phyloP scores from a whole-genome alignment of 768 basidiomycete genomes.

The Epithele typhae region DNA sequence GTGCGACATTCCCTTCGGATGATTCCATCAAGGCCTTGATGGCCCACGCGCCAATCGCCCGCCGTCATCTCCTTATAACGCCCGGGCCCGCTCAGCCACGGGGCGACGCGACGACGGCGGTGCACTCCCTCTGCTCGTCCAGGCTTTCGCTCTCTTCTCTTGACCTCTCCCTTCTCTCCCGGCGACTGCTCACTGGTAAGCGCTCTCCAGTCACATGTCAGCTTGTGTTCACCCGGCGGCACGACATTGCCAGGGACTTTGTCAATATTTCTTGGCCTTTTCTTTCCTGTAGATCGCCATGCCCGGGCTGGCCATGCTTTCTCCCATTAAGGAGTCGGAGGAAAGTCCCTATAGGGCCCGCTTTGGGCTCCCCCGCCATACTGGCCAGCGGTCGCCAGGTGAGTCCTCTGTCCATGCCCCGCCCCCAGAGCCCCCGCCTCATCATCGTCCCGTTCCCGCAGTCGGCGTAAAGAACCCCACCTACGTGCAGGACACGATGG shows the following conservation, averaged over 20 bases:
- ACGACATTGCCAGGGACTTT: too few species aligned
- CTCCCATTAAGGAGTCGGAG: slow-evolving; percentile 13
- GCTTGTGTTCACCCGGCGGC: not conserved
- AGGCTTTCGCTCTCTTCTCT: not conserved
- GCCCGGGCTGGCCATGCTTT: slow-evolving; percentile 11
- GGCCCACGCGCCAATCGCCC: not conserved
- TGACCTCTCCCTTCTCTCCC: too few species aligned
- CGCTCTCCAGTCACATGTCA: too few species aligned
- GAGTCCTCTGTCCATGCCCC: not conserved
- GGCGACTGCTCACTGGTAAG: too few species aligned
- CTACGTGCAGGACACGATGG: slow-evolving; percentile 5
- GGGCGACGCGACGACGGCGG: too few species aligned
- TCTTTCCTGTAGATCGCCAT: not conserved
- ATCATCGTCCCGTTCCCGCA: too few species aligned
- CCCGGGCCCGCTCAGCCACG: too few species aligned
- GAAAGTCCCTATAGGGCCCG: slow-evolving; percentile 8
- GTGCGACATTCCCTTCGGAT: too few species aligned
- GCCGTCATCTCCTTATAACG: too few species aligned
- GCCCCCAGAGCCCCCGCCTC: not conserved
- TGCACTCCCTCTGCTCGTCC: not conserved
- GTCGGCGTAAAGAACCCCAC: not conserved
- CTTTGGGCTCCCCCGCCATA: slow-evolving; percentile 3
- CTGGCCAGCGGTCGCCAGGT: slow-evolving; percentile 10
- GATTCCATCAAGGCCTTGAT: slow-evolving; percentile 3
- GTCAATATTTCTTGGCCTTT: not conserved